Base-by-base conservation (phyloP, 2,329 filamentous ascomycete genomes). In the Botrytis byssoidea region DNA sequence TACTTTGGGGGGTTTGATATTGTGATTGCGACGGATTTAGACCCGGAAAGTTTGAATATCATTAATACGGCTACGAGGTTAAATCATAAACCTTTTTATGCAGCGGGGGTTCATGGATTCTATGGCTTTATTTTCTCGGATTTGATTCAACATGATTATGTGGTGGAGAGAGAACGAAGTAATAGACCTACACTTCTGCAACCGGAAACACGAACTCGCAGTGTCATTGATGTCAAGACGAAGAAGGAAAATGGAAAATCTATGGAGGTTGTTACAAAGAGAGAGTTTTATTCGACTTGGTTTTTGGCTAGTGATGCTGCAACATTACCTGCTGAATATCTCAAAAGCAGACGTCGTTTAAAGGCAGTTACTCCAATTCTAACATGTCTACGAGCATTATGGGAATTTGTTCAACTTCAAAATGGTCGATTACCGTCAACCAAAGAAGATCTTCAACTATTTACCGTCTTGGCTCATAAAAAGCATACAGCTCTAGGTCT, bases 101-200 rank as follows among this genome's bases (percentile, higher is more conserved):
- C 94, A 16, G 93, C 94, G 51, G 92, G 91, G 69, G 89, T 92
- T 4, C 93, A 98, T 81, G 96, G 96, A 67, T 88, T 97, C 81
- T 98, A 97, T 82, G 96, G 96, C 73, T 99, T 93, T 84, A 92
- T 97, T 77, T 99, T 99, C 82, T 92, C 93, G 74, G 96, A 99
- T 82, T 87, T 99, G 35, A 94, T 97, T 78, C 88, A 91, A 79
- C 96, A 99, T 82, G 91, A 95, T 79, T 99, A 94, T 80, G 90
- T 96, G 74, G 91, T 99, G 75, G 91, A 97, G 84, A 91, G 96
- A 73, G 90, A 93, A 75, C 91, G 92, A 76, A 91, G 92, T 74
- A 98, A 98, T 80, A 85, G 93, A 20, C 81, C 88, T 32, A 91
- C 90, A 0, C 82, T 86, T 59, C 75, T 85, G 14, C 86, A 86